Evolutionary conservation across 1,284 basidiomycete species (phyloP), one percentile per base, ranked within the genome.

Genomic region (Sparassis latifolia): DNA sequence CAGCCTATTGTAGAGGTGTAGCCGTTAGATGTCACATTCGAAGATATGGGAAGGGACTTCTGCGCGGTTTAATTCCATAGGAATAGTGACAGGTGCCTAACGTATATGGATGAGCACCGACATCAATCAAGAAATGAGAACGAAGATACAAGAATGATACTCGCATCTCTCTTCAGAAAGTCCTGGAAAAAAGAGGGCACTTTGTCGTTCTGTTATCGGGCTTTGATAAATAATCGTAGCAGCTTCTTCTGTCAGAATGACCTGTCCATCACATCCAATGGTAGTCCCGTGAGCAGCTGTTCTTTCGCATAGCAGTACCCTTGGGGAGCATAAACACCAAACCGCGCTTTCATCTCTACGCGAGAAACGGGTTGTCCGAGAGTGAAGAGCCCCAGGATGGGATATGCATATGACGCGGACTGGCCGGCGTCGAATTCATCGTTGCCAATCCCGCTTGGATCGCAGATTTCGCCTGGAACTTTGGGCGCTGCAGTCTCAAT

Each of bases 391-490:
- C 58, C 65, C 6, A 56, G 48, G 31, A 68, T 60, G 9, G 66
- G 65, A 55, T 70, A 69, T 32, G 63, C 67, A 49, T 60, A 67
- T 3, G 58, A 59, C 46, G 58, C 30, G 50, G 61, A 63, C 41
- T 57, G 48, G 5, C 64, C 63, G 5, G 55, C 51, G 51, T 70
- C 65, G 50, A 70, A 70, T 42, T 66, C 66, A 49, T 64, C 65
- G 51, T 69, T 70, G 29, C 67, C 67, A 5, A 68, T 47, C 9
- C 68, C 67, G 10, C 55, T 52, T 2, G 64, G 52, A 47, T 66
- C 67, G 33, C 59, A 48, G 10, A 70, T 60, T 45, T 67, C 56
- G 4, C 68, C 67, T 2, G 67, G 68, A 3, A 52, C 50, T 49
- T 67, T 69, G 5, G 65, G 66, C 2, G 42, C 39, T 10, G 57